Conservation (phyloP, 176 grass and related monocot genomes). For the Oryza glumipatula region DNA sequence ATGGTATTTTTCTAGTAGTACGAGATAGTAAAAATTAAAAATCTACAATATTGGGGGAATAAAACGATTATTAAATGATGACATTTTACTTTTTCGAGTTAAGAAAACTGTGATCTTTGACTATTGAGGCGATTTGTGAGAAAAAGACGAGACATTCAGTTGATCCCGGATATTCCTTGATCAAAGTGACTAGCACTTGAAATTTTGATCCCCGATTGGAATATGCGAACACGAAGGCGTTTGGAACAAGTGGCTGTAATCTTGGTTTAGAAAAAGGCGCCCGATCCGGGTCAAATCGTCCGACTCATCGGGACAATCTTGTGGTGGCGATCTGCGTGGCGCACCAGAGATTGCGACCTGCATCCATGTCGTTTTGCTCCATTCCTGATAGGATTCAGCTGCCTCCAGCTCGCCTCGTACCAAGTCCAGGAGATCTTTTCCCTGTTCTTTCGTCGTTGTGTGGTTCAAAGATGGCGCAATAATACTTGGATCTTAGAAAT, state of each 20-base stretch:
- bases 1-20: too few relatives aligned
- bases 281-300: slow-evolving; percentile 40
- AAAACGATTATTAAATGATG: neutral
- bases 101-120: neutral
- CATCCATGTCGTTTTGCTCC: slow-evolving; percentile 1
- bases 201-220: neutral
- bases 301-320: slow-evolving; percentile 30
- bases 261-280: neutral
- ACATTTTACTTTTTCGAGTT: neutral
- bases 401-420: slow-evolving; percentile 7
- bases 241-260: slow-evolving; percentile 12
- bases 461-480: slow-evolving; percentile 13
- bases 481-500: neutral
- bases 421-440: neutral
- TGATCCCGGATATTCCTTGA: neutral
- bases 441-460: neutral
- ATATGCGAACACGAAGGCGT: slow-evolving; percentile 21
- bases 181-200: neutral
- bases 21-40: neutral
- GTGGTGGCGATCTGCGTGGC: slow-evolving; percentile 7
- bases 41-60: too few relatives aligned
- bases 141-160: neutral
- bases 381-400: slow-evolving; percentile 28
- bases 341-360: slow-evolving; percentile 25
- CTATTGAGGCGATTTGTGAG: neutral